Percentiles rank a stretch among this genome's conserved stretches.
Conservation (phyloP, 2,329 filamentous ascomycete species). For the Venturia carpophila region DNA sequence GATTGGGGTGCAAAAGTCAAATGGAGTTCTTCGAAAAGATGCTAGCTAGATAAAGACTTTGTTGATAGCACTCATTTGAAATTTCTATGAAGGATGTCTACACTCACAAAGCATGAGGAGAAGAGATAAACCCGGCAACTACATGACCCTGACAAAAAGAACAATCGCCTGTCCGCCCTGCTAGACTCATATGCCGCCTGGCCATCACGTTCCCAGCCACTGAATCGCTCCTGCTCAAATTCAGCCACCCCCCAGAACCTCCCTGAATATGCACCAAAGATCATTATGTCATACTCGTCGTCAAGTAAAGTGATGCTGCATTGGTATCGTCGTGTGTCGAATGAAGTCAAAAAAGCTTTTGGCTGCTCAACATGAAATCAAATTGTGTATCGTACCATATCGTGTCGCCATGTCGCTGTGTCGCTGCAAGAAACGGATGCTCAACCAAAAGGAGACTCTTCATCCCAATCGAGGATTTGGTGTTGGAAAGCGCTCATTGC, state of each 20-base stretch:
- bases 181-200: neutral
- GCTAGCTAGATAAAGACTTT: too few relatives aligned
- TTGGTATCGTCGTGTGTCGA: conserved; percentile 13
- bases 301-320: conserved; percentile 4
- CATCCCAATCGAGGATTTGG: neutral
- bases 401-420: conserved; percentile 1
- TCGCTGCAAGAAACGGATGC: neutral
- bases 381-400: conserved; percentile 3
- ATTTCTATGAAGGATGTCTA: neutral
- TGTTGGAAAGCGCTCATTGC: neutral
- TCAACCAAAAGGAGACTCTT: neutral
- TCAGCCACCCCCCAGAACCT: neutral
- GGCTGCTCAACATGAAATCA: neutral
- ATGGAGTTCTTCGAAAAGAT: too few relatives aligned
- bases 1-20: too few relatives aligned
- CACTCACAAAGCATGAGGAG: neutral
- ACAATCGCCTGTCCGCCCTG: neutral
- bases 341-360: conserved; percentile 7
- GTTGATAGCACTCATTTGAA: neutral
- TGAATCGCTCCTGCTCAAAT: neutral
- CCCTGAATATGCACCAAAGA: conserved; percentile 6
- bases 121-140: neutral
- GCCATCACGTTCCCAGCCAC: neutral
- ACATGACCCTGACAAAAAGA: neutral
- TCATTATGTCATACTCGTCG: conserved; percentile 1